Conservation (phyloP, 2,329 filamentous ascomycete genomes). For the Hypomyces perniciosus region DNA sequence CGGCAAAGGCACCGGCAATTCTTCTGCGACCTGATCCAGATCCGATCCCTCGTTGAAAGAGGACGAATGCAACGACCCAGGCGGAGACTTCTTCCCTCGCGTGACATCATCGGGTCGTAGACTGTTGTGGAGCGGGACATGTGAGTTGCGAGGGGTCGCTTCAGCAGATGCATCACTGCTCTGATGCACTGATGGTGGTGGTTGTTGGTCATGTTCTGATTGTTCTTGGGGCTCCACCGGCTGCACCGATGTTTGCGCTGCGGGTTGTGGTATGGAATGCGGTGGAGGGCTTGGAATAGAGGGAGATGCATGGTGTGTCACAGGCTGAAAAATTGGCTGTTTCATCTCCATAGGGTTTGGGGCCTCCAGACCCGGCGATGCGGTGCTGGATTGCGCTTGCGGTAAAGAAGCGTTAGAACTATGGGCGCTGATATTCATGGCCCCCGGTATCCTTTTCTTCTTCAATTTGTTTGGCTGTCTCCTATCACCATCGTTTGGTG, state of each 20-base stretch:
- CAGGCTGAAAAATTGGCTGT: not conserved
- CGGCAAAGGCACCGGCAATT: slow-evolving; percentile 33
- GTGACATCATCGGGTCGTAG: slow-evolving; percentile 45
- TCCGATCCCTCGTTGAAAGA: slow-evolving; percentile 76
- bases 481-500: slow-evolving; percentile 55
- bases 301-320: slow-evolving; percentile 4
- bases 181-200: slow-evolving; percentile 17
- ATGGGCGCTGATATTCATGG: slow-evolving; percentile 78
- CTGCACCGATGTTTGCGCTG: slow-evolving; percentile 15
- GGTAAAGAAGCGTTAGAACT: slow-evolving; percentile 76
- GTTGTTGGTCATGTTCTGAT: slow-evolving; percentile 17
- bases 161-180: slow-evolving; percentile 35
- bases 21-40: slow-evolving; percentile 61
- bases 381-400: slow-evolving; percentile 37
- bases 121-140: slow-evolving; percentile 36
- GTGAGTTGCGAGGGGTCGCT: slow-evolving; percentile 40
- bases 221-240: slow-evolving; percentile 10
- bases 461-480: slow-evolving; percentile 84
- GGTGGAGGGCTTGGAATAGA: not conserved
- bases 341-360: slow-evolving; percentile 40
- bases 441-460: slow-evolving; percentile 75
- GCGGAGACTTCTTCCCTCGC: slow-evolving; percentile 65
- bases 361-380: slow-evolving; percentile 42
- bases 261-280: slow-evolving; percentile 1
- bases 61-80: slow-evolving; percentile 67